Percentiles rank a stretch among this genome's conserved stretches.
These are phyloP conservation scores for Coemansia sp. DNA, from an alignment of 192 early-diverging fungal species.

Conservation along the genomic window DNA sequence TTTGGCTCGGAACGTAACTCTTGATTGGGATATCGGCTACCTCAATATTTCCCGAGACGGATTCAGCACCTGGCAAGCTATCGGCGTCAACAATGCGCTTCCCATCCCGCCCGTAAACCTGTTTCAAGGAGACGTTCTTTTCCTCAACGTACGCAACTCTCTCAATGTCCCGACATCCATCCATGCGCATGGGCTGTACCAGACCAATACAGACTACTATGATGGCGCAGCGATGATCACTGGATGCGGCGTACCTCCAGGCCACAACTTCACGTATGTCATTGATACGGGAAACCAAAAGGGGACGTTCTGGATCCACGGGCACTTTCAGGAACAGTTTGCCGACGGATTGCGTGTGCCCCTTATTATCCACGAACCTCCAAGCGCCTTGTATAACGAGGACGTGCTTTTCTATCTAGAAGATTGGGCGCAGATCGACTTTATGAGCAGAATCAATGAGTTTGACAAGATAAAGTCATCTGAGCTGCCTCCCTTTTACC, in stretches of 20 bases:
- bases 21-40: conserved; percentile 62
- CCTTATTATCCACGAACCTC: conserved; percentile 59
- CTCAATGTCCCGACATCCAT: conserved; percentile 57
- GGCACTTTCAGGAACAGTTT: conserved; percentile 65
- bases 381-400: conserved; percentile 54
- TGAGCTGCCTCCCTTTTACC: neutral
- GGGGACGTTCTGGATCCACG: conserved; percentile 81
- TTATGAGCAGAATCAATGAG: neutral
- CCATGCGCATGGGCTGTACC: conserved; percentile 75
- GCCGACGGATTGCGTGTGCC: conserved; percentile 72
- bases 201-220: conserved; percentile 59
- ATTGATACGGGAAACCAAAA: conserved; percentile 42
- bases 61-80: conserved; percentile 54
- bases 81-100: conserved; percentile 59
- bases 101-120: conserved; percentile 42
- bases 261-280: conserved; percentile 60
- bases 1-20: neutral
- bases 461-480: neutral
- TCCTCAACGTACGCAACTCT: conserved; percentile 35
- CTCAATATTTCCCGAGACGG: conserved; percentile 60
- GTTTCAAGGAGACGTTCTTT: conserved; percentile 21
- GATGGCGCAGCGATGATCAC: conserved; percentile 67
- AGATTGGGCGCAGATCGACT: conserved; percentile 57
- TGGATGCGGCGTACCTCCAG: conserved; percentile 69
- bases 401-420: conserved; percentile 59